Evolutionary conservation across 768 basidiomycete species (phyloP).

Genomic region (Hericium coralloides): DNA sequence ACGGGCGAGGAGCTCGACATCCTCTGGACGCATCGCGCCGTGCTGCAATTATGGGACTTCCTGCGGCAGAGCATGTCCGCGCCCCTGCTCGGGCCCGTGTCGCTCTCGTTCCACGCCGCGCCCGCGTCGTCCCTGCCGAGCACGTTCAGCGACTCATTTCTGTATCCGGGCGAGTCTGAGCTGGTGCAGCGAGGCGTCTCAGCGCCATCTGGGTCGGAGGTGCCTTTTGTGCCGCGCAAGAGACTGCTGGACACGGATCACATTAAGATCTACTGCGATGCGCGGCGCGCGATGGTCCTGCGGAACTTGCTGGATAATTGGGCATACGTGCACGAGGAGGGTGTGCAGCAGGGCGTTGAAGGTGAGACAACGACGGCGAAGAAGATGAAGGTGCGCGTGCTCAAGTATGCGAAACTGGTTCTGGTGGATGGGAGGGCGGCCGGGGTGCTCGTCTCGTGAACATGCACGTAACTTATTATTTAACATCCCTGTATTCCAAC

Average conservation of each 20-base stretch:
- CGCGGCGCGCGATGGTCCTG: conserved; percentile 35
- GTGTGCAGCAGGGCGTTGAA: neutral
- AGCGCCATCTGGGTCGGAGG: neutral
- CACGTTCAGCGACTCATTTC: neutral
- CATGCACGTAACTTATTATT: neutral
- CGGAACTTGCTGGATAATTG: conserved; percentile 45
- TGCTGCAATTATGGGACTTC: conserved; percentile 42
- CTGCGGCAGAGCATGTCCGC: conserved; percentile 29
- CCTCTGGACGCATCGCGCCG: conserved; percentile 36
- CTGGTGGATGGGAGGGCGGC: neutral
- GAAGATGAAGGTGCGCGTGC: neutral
- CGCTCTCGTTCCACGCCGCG: conserved; percentile 38
- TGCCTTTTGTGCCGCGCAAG: neutral
- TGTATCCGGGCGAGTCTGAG: neutral
- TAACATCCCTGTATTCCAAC: too few species aligned
- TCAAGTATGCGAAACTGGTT: neutral
- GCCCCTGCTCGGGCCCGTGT: conserved; percentile 31
- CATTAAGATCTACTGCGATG: conserved; percentile 55
- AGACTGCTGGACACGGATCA: conserved; percentile 26
- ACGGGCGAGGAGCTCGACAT: conserved; percentile 21
- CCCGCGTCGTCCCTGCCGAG: neutral
- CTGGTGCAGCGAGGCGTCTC: neutral
- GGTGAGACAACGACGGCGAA: neutral
- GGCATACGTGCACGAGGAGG: conserved; percentile 20
- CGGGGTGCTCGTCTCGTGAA: conserved; percentile 1